Conservation (phyloP, 208 protist genomes). For the Acanthamoeba castellanii region DNA sequence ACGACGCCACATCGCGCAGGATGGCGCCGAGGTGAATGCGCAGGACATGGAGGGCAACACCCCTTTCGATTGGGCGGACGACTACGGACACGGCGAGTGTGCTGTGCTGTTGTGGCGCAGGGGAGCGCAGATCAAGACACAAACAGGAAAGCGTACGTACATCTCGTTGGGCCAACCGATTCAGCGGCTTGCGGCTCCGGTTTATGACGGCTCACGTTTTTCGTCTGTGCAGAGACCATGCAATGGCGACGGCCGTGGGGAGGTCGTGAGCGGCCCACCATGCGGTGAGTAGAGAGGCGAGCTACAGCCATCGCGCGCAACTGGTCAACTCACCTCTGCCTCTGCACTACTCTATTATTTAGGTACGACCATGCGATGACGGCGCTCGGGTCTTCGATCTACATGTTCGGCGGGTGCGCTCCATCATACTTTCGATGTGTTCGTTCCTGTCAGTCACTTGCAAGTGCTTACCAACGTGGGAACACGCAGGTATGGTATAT, state of each 20-base stretch:
- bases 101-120: conserved; percentile 57
- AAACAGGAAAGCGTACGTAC: conserved; percentile 56
- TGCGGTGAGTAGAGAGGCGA: neutral
- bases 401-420: conserved; percentile 50
- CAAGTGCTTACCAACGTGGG: neutral
- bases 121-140: conserved; percentile 70
- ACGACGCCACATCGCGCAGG: neutral
- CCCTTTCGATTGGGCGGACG: conserved; percentile 69
- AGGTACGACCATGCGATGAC: conserved; percentile 71
- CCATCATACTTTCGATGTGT: neutral
- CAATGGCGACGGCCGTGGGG: conserved; percentile 58
- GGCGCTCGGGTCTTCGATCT: neutral
- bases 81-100: conserved; percentile 64
- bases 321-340: neutral
- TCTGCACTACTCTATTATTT: too few relatives aligned
- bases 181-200: too few relatives aligned
- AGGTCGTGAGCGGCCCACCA: neutral
- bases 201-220: too few relatives aligned
- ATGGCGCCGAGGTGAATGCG: conserved; percentile 60
- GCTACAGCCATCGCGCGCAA: neutral
- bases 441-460: neutral
- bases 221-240: neutral
- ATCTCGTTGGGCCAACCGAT: neutral
- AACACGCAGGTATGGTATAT: conserved; percentile 21
- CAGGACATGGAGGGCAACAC: conserved; percentile 58